Evolutionary conservation across 1,284 basidiomycete species (phyloP).

Genomic region (Cystobasidium sp.): DNA sequence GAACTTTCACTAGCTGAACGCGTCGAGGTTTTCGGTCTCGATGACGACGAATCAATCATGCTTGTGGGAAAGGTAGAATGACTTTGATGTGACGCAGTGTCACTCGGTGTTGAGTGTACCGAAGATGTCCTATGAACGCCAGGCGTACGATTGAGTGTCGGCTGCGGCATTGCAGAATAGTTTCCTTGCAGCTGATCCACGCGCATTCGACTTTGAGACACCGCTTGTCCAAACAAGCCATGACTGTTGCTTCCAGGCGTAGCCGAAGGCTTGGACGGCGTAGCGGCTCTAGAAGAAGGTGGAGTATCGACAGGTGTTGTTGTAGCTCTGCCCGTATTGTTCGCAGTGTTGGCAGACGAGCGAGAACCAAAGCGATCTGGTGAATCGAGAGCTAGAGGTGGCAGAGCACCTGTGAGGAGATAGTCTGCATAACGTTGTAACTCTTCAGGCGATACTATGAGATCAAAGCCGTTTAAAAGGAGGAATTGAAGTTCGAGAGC

Average conservation of each 20-base stretch:
- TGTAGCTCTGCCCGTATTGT: neutral
- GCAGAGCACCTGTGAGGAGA: slow-evolving; percentile 62
- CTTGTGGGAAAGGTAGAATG: neutral
- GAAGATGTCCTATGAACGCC: too few species aligned
- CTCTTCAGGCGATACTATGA: slow-evolving; percentile 85
- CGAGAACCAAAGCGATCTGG: slow-evolving; percentile 15
- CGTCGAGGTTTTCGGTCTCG: slow-evolving; percentile 28
- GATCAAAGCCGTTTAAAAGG: slow-evolving; percentile 89
- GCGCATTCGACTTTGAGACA: neutral
- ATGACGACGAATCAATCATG: neutral
- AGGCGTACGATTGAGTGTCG: too few species aligned
- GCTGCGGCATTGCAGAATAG: too few species aligned
- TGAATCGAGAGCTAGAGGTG: slow-evolving; percentile 11
- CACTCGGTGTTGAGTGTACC: neutral
- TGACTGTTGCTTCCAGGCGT: neutral
- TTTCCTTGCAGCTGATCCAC: neutral
- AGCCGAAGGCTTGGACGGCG: neutral
- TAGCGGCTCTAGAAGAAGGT: neutral
- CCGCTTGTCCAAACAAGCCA: neutral
- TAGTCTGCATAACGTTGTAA: slow-evolving; percentile 95
- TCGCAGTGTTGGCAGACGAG: neutral
- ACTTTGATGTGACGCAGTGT: neutral
- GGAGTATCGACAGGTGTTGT: slow-evolving; percentile 6
- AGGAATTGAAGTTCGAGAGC: slow-evolving; percentile 96
- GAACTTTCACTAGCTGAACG: slow-evolving; percentile 35